A percentile compares a stretch with the other conserved stretches of the same genome.
Evolutionary conservation across 164 flowering plant species (phyloP).

Genomic region (Amborella trichopoda): DNA sequence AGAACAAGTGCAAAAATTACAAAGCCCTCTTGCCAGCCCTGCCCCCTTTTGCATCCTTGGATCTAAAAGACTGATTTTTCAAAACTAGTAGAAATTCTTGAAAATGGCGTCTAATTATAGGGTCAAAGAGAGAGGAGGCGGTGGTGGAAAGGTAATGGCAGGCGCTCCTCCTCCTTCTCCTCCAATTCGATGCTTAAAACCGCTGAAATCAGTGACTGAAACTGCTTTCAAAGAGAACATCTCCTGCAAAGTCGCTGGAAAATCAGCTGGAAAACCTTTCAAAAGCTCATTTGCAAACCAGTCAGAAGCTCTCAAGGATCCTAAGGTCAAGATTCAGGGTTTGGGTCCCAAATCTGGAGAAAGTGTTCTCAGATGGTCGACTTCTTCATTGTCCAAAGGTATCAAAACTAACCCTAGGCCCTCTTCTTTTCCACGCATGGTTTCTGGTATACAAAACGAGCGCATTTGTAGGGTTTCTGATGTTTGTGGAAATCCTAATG

Average conservation of each 20-base stretch:
- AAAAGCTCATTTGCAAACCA: too few species aligned
- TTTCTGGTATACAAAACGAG: slow-evolving; percentile 35
- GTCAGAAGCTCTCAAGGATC: too few species aligned
- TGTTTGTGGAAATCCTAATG: too few species aligned
- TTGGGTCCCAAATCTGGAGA: too few species aligned
- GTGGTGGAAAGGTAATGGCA: slow-evolving; percentile 21
- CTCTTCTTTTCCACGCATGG: slow-evolving; percentile 39
- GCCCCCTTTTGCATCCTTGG: too few species aligned
- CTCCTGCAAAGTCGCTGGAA: slow-evolving; percentile 10
- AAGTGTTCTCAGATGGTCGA: slow-evolving; percentile 43
- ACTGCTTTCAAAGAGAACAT: slow-evolving; percentile 16
- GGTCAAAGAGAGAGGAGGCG: slow-evolving; percentile 32
- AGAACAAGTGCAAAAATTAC: too few species aligned
- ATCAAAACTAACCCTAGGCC: slow-evolving; percentile 76
- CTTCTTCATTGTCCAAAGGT: slow-evolving; percentile 67
- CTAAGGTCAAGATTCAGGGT: too few species aligned
- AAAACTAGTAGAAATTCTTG: too few species aligned
- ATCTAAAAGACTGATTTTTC: too few species aligned
- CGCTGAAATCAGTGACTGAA: slow-evolving; percentile 29
- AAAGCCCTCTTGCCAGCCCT: too few species aligned
- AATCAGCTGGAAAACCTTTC: slow-evolving; percentile 29
- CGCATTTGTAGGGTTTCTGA: slow-evolving; percentile 23
- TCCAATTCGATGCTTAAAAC: too few species aligned
- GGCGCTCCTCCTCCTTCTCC: not conserved
- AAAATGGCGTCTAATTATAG: too few species aligned